Conservation (phyloP, 1,284 basidiomycete genomes). For the Coniferiporia sulphurascens region DNA sequence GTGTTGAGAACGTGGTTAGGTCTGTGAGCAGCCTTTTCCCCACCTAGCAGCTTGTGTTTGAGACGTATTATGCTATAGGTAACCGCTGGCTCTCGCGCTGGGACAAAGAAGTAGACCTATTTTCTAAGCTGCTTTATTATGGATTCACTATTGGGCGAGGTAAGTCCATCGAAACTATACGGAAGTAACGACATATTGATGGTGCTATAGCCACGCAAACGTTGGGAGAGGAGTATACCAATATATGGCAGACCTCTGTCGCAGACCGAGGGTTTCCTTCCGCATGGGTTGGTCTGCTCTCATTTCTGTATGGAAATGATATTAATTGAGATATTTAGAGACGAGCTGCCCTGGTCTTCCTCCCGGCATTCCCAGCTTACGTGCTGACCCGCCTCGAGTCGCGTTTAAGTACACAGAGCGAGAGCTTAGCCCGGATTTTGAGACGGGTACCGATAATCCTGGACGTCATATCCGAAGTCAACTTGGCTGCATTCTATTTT, state of each 20-base stretch:
- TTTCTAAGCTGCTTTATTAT: conserved; percentile 70
- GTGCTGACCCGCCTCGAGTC: conserved; percentile 48
- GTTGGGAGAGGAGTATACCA: conserved; percentile 88
- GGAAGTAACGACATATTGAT: not conserved
- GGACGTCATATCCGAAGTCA: conserved; percentile 62
- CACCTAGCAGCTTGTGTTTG: too few relatives aligned
- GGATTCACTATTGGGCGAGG: conserved; percentile 74
- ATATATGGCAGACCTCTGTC: conserved; percentile 69
- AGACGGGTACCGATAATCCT: conserved; percentile 43
- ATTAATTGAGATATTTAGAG: conserved; percentile 22
- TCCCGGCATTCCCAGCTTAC: conserved; percentile 62
- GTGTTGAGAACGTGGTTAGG: conserved; percentile 77
- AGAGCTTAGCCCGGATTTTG: conserved; percentile 35
- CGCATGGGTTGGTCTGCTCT: conserved; percentile 25
- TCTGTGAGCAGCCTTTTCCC: conserved; percentile 31
- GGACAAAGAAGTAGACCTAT: conserved; percentile 75
- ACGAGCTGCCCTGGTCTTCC: conserved; percentile 55
- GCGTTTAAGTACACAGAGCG: conserved; percentile 29
- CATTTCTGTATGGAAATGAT: not conserved
- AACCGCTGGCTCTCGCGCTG: conserved; percentile 80
- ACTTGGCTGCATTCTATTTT: conserved; percentile 80
- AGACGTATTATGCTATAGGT: conserved; percentile 41
- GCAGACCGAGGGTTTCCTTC: conserved; percentile 35
- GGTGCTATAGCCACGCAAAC: conserved; percentile 62
- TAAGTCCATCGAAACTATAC: conserved; percentile 30